Evolutionary conservation across 2,329 filamentous ascomycete genomes (phyloP).

Genomic region (Aspergillus viridinutans): DNA sequence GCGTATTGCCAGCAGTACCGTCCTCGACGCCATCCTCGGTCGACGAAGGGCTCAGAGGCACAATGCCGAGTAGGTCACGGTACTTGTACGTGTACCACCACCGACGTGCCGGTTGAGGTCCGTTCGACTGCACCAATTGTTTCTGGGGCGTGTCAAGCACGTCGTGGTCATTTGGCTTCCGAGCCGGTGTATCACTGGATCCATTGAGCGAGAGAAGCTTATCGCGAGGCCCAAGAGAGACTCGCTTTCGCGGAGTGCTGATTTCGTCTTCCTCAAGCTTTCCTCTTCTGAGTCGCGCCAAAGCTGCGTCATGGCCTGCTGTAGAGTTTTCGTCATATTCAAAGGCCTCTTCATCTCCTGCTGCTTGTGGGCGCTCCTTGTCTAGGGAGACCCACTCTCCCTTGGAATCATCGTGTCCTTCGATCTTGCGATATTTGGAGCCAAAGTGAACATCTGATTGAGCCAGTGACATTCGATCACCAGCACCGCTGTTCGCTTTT

Average conservation of each 20-base stretch:
- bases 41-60: slow-evolving; percentile 48
- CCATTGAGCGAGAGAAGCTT: slow-evolving; percentile 15
- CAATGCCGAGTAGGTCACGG: slow-evolving; percentile 78
- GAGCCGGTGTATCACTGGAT: slow-evolving; percentile 14
- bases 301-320: slow-evolving; percentile 24
- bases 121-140: slow-evolving; percentile 22
- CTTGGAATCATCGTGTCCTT: slow-evolving; percentile 34
- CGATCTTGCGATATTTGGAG: slow-evolving; percentile 47
- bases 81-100: slow-evolving; percentile 90
- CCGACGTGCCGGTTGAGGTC: slow-evolving; percentile 25
- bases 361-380: slow-evolving; percentile 20
- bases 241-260: slow-evolving; percentile 18
- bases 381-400: slow-evolving; percentile 34
- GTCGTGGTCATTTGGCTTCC: background rate
- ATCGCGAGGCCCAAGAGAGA: slow-evolving; percentile 5
- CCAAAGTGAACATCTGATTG: slow-evolving; percentile 43
- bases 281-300: slow-evolving; percentile 31
- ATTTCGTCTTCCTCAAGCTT: slow-evolving; percentile 16
- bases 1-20: slow-evolving; percentile 14
- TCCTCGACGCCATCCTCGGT: slow-evolving; percentile 28
- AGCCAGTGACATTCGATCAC: slow-evolving; percentile 47
- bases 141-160: slow-evolving; percentile 14
- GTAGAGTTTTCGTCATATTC: slow-evolving; percentile 31
- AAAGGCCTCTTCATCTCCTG: slow-evolving; percentile 30
- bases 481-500: slow-evolving; percentile 52